A percentile compares a stretch with the other conserved stretches of the same genome.
These are phyloP conservation scores for Aurantiochytrium sp. DNA, from an alignment of 108 stramenopile genomes.

Conservation along the genomic window DNA sequence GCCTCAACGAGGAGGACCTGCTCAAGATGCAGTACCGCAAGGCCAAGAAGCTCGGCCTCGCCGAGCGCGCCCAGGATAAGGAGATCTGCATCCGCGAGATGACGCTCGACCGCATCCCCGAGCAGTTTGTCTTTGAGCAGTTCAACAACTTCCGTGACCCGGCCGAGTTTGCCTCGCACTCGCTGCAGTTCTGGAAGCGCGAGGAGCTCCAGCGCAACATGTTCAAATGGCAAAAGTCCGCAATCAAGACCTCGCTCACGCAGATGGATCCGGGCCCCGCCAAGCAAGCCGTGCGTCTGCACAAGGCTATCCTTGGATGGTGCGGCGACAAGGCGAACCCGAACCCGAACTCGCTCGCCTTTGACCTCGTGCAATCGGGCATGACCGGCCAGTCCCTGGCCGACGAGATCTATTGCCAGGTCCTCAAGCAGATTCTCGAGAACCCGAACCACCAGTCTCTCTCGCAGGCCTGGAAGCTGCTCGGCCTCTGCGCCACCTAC, in stretches of 20 bases:
- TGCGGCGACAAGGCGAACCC: slow-evolving; percentile 34
- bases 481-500: slow-evolving; percentile 43
- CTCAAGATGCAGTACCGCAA: slow-evolving; percentile 52
- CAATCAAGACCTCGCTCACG: slow-evolving; percentile 35
- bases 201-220: slow-evolving; percentile 45
- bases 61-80: slow-evolving; percentile 53
- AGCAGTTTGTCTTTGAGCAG: slow-evolving; percentile 41
- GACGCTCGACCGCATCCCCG: slow-evolving; percentile 46
- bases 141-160: slow-evolving; percentile 40
- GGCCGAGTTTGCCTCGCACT: slow-evolving; percentile 48
- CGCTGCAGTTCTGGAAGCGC: slow-evolving; percentile 39
- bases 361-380: slow-evolving; percentile 44
- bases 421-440: slow-evolving; percentile 57
- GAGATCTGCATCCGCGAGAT: slow-evolving; percentile 59
- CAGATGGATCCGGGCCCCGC: neutral
- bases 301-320: slow-evolving; percentile 39
- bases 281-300: slow-evolving; percentile 34
- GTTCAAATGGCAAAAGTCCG: slow-evolving; percentile 35
- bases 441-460: slow-evolving; percentile 40
- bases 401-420: slow-evolving; percentile 52
- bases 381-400: slow-evolving; percentile 26
- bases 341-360: slow-evolving; percentile 43
- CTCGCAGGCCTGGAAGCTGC: slow-evolving; percentile 50
- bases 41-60: slow-evolving; percentile 50
- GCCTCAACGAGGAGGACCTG: slow-evolving; percentile 49